Base-by-base conservation (phyloP, 148 eudicot genomes). In the Salicornia ramosissima region DNA sequence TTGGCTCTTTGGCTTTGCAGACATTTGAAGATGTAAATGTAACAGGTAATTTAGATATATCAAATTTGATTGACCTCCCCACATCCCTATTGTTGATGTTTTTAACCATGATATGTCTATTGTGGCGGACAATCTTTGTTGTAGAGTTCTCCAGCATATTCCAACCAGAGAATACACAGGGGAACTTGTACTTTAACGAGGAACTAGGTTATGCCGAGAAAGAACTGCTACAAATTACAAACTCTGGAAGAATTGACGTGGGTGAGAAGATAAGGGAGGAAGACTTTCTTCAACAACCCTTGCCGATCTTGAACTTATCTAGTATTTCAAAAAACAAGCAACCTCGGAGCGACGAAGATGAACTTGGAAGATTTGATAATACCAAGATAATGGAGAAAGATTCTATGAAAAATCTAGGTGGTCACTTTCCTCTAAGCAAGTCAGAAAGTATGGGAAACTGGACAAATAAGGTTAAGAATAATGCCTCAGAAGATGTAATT, bases 131-230 rank as follows among this genome's bases (percentile, higher is more conserved):
- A 18, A 18, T 12, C n/a, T 31, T 6, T 18, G 16, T 9, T 11
- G 42, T 34, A 66, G 69, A 66, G 12, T 66, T 66, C 29, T 66
- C 49, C 69, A 66, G 69, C 31, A 30, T 47, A 2, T 66, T 66
- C 39, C 69, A 53, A 6, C 7, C 21, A 3, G 16, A 16, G 18
- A 30, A 47, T 47, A 16, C 18, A 14, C 9, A 18, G 1, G 56
- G 56, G 11, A 29, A 33, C 6, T 19, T 31, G 47, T 46, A 29
- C 36, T 47, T 30, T 40, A 36, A 51, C 6, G 56, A 30, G 25
- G 42, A 66, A 36, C 42, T 19, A 7, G 22, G 21, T 11, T 28
- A 11, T 29, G 6, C 25, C 12, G 56, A 46, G 50, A 45, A 49
- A 52, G 34, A 29, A 28, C 22, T 14, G 9, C 22, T 15, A 7